Base-by-base conservation (phyloP, 805 yeast species). In the Candida tallmaniae region DNA sequence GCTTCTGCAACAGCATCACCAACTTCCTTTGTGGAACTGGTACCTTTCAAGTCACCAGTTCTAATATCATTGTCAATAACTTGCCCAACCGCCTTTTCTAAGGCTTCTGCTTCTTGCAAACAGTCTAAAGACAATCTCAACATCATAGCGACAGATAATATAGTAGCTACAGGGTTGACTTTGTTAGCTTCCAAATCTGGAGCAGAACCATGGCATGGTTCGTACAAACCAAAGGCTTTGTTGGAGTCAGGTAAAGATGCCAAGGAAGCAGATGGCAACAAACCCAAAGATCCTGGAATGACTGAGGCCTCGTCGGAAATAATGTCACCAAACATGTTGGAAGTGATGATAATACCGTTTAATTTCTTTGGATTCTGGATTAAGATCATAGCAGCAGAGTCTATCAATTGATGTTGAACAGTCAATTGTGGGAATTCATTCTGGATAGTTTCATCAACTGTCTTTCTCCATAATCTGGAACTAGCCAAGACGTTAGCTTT, bases 181-280 rank as follows among this genome's bases (percentile, higher is more conserved):
- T 85, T 83, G 58, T 87, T 86, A 40, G 65, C 69, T 34, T 81
- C 80, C 56, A 90, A 77, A 61, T 90, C 98, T 34, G 98, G 98
- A 23, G 98, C 98, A 30, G 96, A 83, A 31, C 98, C 98, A 60
- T 90, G 98, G 57, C 97, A 90, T 47, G 98, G 97, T 68, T 93
- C 98, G 60, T 93, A 93, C 45, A 93, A 71, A 39, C 98, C 98
- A 56, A 93, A 89, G 1, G 97, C 97, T 32, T 74, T 69, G 72
- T 89, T 89, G 25, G 90, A 78, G 62, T 90, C 96, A 35, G 98
- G 98, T 56, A 93, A 73, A n/a, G 97, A 87, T 3, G 97, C 93
- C 54, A 93, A 76, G 14, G 97, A 90, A 3, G 98, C 94, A 37
- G 96, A 86, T 32, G 98, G 98, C 46, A 93, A 74, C 47, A 93